phyloP scores from a whole-genome alignment of 192 early-diverging fungal species.

The Coemansia sp. region DNA sequence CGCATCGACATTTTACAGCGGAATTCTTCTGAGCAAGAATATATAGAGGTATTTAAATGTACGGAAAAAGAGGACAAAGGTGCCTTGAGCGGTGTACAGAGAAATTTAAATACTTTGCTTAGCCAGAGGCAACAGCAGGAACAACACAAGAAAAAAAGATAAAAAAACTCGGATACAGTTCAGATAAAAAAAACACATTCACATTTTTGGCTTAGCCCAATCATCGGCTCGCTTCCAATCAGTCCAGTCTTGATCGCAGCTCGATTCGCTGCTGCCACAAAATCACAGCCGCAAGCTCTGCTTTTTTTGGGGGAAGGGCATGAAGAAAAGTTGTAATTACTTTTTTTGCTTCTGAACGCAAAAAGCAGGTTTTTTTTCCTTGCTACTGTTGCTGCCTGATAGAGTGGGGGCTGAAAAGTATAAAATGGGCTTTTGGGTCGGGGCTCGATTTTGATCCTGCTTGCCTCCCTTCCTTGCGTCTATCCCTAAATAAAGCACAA shows the following conservation, averaged over 20 bases:
- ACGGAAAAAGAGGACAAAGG: neutral
- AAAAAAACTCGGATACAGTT: constrained; percentile 1
- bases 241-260: neutral
- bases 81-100: neutral
- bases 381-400: neutral
- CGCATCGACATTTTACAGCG: constrained; percentile 42
- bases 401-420: neutral
- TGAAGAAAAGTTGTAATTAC: neutral
- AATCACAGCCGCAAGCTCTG: neutral
- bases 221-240: neutral
- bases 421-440: constrained; percentile 6
- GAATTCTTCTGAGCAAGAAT: neutral
- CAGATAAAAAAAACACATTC: neutral
- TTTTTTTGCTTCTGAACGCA: neutral
- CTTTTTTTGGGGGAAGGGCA: neutral
- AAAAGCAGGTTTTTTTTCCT: neutral
- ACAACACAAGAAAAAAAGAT: constrained; percentile 6
- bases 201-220: neutral
- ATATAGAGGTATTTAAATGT: neutral
- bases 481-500: neutral
- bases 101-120: neutral
- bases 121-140: neutral
- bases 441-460: neutral
- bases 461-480: neutral
- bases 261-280: neutral